These are phyloP conservation scores for Luffa aegyptiaca DNA, from an alignment of 306 rosid species.

Conservation along the genomic window DNA sequence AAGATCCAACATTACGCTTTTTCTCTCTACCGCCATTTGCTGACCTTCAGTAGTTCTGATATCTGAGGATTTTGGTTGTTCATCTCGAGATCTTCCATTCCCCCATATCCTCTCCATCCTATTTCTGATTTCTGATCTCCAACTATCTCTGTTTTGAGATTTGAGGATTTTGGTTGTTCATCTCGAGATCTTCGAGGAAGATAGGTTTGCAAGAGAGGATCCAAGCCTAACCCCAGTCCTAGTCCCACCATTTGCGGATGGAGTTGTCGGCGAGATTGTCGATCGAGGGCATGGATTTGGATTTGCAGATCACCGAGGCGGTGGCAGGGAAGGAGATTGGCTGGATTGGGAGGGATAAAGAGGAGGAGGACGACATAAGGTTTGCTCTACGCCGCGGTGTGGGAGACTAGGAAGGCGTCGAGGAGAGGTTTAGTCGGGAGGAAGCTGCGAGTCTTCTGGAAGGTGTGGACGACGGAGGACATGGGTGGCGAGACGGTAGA, in stretches of 20 bases:
- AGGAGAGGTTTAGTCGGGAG: constrained; percentile 19
- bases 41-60: too few relatives aligned
- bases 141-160: constrained; percentile 51
- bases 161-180: constrained; percentile 72
- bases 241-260: constrained; percentile 67
- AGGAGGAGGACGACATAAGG: constrained; percentile 53
- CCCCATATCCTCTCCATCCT: too few relatives aligned
- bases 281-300: constrained; percentile 60
- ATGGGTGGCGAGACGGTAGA: constrained; percentile 8
- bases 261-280: constrained; percentile 56
- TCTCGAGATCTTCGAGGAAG: constrained; percentile 71
- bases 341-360: constrained; percentile 48
- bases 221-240: constrained; percentile 57
- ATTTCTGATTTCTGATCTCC: constrained; percentile 58
- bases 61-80: too few relatives aligned
- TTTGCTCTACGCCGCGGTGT: constrained; percentile 5
- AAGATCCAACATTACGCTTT: too few relatives aligned
- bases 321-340: constrained; percentile 27
- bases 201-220: constrained; percentile 57
- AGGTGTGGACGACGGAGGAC: constrained; percentile 27
- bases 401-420: constrained; percentile 54
- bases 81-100: constrained; percentile 33
- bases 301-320: constrained; percentile 42
- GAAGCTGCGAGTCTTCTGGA: constrained; percentile 22
- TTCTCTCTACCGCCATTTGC: too few relatives aligned